Evolutionary conservation across 164 flowering plant species (phyloP), one percentile per base, ranked within the genome.

Genomic region (Liquidambar formosana): DNA sequence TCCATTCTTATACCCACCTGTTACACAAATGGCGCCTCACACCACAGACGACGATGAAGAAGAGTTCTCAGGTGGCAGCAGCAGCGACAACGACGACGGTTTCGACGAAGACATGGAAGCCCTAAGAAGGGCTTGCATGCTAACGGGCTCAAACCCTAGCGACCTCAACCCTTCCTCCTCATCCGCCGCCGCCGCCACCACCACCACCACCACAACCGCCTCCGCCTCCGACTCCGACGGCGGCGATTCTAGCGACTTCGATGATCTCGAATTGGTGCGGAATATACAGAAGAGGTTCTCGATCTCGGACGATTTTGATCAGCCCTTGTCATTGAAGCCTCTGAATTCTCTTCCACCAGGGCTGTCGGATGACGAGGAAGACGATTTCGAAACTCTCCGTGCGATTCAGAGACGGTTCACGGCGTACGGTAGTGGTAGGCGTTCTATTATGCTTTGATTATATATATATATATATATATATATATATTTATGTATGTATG

Each of bases 371-470:
- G 76, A 71, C 6, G 82, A 80, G 15, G 83, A 60, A 1, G 71
- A 68, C 9, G 97, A 86, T 70, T 84, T 86, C 21, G 94, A 93
- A 49, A 85, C 85, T 3, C 81, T 93, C 2, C 88, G 86, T 5
- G 86, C 89, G 3, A 85, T 95, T 70, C 80, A 82, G 79, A 69
- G 71, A 63, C 85, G 97, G 38, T 91, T 93, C 68, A 57, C 83
- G 0, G 82, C 82, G 16, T 89, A 87, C 68, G 72, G 71, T 61
- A 58, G 28, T 1, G 80, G 90, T 88, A 56, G 47, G 80, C 41
- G 41, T 33, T 6, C 41, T 33, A 33, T 70, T 10, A 47, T 61
- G 4, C 26, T 46, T 23, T 38, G 3, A 16, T 11, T 59, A 21
- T 52, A 15, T 61, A 11, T 27, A 38, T 58, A 10, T 26, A 8